Evolutionary conservation across 2,329 filamentous ascomycete species (phyloP).

Genomic region (Fusarium nodosum): DNA sequence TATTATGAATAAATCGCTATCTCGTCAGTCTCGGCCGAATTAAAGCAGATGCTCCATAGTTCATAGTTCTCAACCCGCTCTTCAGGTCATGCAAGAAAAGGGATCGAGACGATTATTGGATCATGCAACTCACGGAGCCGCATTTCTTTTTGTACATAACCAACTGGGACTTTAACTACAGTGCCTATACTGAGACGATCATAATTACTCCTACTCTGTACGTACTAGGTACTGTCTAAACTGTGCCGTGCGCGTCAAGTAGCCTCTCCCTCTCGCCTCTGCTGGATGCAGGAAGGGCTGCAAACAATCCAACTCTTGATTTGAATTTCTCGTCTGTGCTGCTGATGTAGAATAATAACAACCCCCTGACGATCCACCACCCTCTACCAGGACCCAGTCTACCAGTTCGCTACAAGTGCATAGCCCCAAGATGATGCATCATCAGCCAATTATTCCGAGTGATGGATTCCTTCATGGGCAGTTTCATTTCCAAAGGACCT

Average conservation of each 20-base stretch:
- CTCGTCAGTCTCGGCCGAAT: constrained; percentile 28
- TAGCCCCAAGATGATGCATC: constrained; percentile 2
- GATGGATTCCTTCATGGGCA: constrained; percentile 27
- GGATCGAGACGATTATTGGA: constrained; percentile 34
- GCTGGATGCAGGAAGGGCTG: background rate
- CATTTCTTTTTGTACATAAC: constrained; percentile 14
- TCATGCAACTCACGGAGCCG: constrained; percentile 20
- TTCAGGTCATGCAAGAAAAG: constrained; percentile 32
- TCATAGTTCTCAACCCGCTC: constrained; percentile 31
- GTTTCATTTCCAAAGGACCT: constrained; percentile 34
- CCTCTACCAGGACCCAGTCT: background rate
- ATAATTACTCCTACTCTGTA: constrained; percentile 14
- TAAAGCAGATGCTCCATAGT: constrained; percentile 28
- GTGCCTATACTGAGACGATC: constrained; percentile 20
- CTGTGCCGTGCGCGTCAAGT: background rate
- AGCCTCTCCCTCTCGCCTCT: background rate
- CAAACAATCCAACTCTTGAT: background rate
- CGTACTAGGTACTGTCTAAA: background rate
- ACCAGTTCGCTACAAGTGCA: background rate
- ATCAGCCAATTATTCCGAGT: background rate
- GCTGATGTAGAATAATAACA: background rate
- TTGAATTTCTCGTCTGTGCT: background rate
- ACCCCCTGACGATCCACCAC: constrained; percentile 9
- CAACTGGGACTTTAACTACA: constrained; percentile 6
- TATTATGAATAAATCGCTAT: background rate